Conservation (phyloP, 768 basidiomycete species). For the Auricularia heimuer region DNA sequence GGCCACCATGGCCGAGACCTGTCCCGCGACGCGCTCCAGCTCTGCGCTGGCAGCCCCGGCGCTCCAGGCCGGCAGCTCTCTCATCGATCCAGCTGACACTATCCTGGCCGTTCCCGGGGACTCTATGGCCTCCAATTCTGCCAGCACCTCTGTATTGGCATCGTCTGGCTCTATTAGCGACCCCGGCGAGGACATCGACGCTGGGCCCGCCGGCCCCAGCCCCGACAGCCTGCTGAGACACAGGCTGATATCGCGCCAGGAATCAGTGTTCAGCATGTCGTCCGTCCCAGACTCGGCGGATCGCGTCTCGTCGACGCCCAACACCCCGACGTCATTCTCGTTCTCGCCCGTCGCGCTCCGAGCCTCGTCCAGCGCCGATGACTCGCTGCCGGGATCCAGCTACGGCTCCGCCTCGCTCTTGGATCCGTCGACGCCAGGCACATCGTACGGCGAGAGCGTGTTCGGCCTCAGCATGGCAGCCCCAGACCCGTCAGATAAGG, state of each 20-base stretch:
- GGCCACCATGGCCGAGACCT: neutral
- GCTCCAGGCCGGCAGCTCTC: neutral
- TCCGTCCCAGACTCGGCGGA: neutral
- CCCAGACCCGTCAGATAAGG: constrained; percentile 36
- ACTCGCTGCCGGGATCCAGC: constrained; percentile 1
- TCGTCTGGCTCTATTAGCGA: neutral
- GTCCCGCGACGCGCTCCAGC: neutral
- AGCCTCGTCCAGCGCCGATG: constrained; percentile 2
- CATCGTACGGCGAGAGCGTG: constrained; percentile 5
- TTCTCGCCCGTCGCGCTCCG: constrained; percentile 4
- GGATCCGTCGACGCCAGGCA: constrained; percentile 3
- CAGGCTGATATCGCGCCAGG: neutral
- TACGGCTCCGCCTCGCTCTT: neutral
- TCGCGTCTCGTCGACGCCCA: constrained; percentile 22
- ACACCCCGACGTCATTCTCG: constrained; percentile 16
- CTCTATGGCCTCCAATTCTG: neutral
- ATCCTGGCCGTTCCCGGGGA: neutral
- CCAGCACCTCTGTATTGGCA: neutral
- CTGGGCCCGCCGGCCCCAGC: too few species aligned
- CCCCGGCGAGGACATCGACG: too few species aligned
- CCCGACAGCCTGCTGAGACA: too few species aligned
- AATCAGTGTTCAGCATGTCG: neutral
- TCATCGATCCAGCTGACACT: neutral
- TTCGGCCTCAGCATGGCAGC: constrained; percentile 11
- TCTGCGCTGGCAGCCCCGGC: neutral